A percentile compares a stretch with the other conserved stretches of the same genome.
These are phyloP conservation scores for Phytophthora colocasiae DNA, from an alignment of 352 stramenopile species.

Conservation along the genomic window DNA sequence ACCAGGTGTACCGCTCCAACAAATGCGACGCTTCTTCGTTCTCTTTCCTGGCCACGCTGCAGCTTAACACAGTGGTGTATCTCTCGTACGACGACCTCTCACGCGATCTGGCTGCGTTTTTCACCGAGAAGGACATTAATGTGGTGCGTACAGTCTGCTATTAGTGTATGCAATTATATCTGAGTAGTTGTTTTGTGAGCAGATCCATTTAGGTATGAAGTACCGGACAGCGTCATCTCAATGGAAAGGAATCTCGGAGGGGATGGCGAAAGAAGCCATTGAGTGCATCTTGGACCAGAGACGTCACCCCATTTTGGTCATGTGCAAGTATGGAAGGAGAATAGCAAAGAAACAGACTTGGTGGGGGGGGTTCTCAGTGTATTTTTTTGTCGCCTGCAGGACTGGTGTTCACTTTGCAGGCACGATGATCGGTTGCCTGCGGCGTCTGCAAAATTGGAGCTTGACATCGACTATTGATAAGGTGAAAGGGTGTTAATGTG, in stretches of 20 bases:
- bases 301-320: conserved; percentile 83
- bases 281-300: conserved; percentile 85
- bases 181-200: conserved; percentile 1
- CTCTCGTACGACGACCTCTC: conserved; percentile 87
- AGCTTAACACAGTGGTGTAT: conserved; percentile 88
- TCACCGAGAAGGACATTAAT: conserved; percentile 82
- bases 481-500: conserved; percentile 23
- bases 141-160: conserved; percentile 47
- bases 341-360: neutral
- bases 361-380: conserved; percentile 1
- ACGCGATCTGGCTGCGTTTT: conserved; percentile 79
- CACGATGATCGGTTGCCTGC: conserved; percentile 84
- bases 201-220: conserved; percentile 88
- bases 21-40: conserved; percentile 89
- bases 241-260: conserved; percentile 78
- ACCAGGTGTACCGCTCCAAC: conserved; percentile 87
- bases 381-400: conserved; percentile 30
- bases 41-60: conserved; percentile 79
- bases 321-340: conserved; percentile 80
- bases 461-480: conserved; percentile 90
- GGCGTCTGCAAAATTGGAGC: conserved; percentile 87
- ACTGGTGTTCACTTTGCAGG: conserved; percentile 79
- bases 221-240: conserved; percentile 74
- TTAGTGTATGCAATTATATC: neutral
- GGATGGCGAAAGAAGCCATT: conserved; percentile 88